Evolutionary conservation across 306 rosid genomes (phyloP), one percentile per base, ranked within the genome.

Genomic region (Pyrus bretschneideri): DNA sequence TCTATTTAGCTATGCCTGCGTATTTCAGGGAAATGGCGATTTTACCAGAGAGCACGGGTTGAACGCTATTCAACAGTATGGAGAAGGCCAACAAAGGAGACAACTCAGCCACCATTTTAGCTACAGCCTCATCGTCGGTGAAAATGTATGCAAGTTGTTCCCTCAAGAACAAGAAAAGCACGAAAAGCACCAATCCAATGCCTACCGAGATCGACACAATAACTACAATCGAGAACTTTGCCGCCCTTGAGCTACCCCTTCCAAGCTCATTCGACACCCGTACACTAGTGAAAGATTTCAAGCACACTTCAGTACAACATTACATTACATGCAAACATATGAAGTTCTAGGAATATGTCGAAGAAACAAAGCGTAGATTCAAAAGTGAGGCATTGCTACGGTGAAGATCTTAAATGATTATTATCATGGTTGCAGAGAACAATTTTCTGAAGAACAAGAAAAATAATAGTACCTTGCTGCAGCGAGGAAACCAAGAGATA

Each of bases 241-340:
- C 88, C 35, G 76, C 88, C 46, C 72, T 83, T 74, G 89, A 45
- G 75, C 79, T 83, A 59, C 93, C 93, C 76, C 86, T 80, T 69
- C 93, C 93, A 23, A 89, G 88, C 61, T 89, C 91, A 73, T 87
- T 89, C 29, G 91, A 54, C 42, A 89, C 93, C 4, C 91, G 72
- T 1, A 89, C 93, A 67, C 91, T 87, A 68, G 77, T 49, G 55
- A 0, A 78, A 46, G 66, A 35, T 51, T 60, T 23, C 42, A 40
- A 65, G 11, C 58, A 58, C 44, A 0, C 23, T 11, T 51, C 17
- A 35, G 15, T 65, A 11, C 30, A 14, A 18, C 7, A 61, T 10
- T 33, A 17, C 35, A 17, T 15, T 49, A 49, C 55, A 49, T 49
- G 5, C 5, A 49, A 49, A 49, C 55, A 15, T 15, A 49, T 5